Base-by-base conservation (phyloP, 148 eudicot species). In the Silene conica region DNA sequence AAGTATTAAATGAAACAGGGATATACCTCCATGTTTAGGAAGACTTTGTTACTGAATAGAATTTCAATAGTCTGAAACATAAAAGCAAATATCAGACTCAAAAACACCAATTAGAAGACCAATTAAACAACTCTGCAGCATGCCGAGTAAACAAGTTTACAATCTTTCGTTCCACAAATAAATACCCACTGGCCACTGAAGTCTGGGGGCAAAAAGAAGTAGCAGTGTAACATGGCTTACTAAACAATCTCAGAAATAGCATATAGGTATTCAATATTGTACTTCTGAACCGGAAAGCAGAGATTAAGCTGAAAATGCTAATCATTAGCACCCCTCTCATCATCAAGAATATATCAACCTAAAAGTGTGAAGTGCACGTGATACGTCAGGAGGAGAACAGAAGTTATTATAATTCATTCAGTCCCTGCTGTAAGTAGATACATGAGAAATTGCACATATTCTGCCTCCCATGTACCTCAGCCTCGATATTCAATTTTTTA, bases 51-150 rank as follows among this genome's bases (percentile, higher is more conserved):
- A 82, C 92, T 88, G 84, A 94, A 86, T 41, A 94, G 96, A 79
- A 88, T 94, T 86, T 94, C 98, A 45, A 91, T 89, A 23, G 97
- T 91, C 98, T 94, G 98, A 75, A 85, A 88, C 11, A 76, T 8
- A 81, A 74, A 75, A 74, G 46, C 28, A 38, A 63, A 65, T 28
- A 77, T 67, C 59, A 74, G 80, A 45, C 64, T 67, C 64, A 26
- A 74, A 8, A 25, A 25, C n/a, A 70, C 71, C 45, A n/a, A 28
- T 55, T 23, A 70, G 25, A 72, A 34, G 58, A n/a, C n/a, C 62
- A 66, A 41, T 54, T 15, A 20, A 56, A 57, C 59, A 65, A 16
- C 21, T n/a, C 28, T 57, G 66, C 52, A 56, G 57, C 71, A 71
- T 19, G 43, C 46, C 12, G 25, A 70, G 23, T 19, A 28, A 69